A percentile compares a stretch with the other conserved stretches of the same genome.
phyloP scores from a whole-genome alignment of 768 basidiomycete species.

The Crepidotus variabilis region DNA sequence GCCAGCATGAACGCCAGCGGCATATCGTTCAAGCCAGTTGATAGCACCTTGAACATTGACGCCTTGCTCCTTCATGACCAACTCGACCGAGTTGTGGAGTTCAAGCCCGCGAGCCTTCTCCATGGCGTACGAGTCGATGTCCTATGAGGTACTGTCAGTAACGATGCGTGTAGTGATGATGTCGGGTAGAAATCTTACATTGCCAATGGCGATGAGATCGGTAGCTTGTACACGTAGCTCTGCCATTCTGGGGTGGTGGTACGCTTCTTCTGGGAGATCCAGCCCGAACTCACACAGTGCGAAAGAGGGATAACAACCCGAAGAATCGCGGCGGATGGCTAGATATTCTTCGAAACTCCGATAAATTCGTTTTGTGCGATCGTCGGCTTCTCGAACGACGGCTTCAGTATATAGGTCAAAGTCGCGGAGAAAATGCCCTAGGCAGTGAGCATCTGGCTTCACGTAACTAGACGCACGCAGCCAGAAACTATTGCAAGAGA shows the following conservation, averaged over 20 bases:
- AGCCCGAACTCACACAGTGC: constrained; percentile 33
- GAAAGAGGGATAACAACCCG: constrained; percentile 39
- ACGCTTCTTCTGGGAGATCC: constrained; percentile 36
- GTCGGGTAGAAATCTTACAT: constrained; percentile 19
- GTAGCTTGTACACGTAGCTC: constrained; percentile 24
- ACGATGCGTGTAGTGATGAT: constrained; percentile 4
- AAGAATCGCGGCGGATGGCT: constrained; percentile 33
- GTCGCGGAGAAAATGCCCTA: constrained; percentile 16
- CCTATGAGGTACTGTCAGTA: constrained; percentile 12
- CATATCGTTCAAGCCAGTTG: constrained; percentile 32
- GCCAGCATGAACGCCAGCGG: constrained; percentile 30
- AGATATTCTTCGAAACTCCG: constrained; percentile 39
- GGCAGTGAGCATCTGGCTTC: constrained; percentile 16
- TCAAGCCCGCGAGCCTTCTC: constrained; percentile 30
- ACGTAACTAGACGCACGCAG: constrained; percentile 13
- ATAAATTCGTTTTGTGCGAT: constrained; percentile 29
- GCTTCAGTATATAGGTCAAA: constrained; percentile 23
- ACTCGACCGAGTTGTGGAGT: constrained; percentile 41
- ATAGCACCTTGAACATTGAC: constrained; percentile 34
- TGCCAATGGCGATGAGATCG: constrained; percentile 34
- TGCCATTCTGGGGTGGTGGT: constrained; percentile 33
- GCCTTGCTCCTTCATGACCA: constrained; percentile 42
- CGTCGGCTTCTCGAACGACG: constrained; percentile 39
- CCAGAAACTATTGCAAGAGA: constrained; percentile 24
- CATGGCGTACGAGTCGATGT: constrained; percentile 25